phyloP scores from a whole-genome alignment of 208 protist species.

The Wallacemonas sp. region DNA sequence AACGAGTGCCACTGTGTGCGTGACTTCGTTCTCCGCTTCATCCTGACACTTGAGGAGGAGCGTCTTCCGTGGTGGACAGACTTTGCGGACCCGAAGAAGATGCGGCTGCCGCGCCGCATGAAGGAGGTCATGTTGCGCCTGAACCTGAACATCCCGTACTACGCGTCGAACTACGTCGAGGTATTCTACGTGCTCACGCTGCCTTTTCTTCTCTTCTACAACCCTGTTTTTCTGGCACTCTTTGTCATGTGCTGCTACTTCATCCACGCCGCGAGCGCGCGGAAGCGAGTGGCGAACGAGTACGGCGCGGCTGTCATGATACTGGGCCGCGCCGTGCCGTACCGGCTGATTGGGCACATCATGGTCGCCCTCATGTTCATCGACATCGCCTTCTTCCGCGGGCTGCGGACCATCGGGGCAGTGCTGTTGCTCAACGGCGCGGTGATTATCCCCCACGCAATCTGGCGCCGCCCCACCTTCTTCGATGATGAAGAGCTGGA shows the following conservation, averaged over 20 bases:
- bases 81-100: constrained; percentile 54
- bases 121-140: constrained; percentile 46
- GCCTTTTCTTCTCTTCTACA: constrained; percentile 63
- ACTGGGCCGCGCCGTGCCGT: constrained; percentile 34
- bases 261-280: constrained; percentile 37
- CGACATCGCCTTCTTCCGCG: constrained; percentile 43
- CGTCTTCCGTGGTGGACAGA: constrained; percentile 75
- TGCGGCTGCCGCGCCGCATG: constrained; percentile 39
- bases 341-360: constrained; percentile 44
- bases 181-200: constrained; percentile 58
- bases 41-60: constrained; percentile 36
- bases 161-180: constrained; percentile 73
- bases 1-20: constrained; percentile 21
- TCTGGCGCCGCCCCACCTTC: constrained; percentile 63
- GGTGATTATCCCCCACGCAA: constrained; percentile 70
- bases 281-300: constrained; percentile 17
- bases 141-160: constrained; percentile 87
- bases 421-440: constrained; percentile 48
- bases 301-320: constrained; percentile 26
- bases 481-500: constrained; percentile 89
- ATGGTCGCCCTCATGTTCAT: constrained; percentile 32
- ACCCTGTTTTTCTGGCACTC: constrained; percentile 53
- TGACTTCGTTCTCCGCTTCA: constrained; percentile 5
- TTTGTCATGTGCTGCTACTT: constrained; percentile 30
- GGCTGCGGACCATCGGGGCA: constrained; percentile 30